A percentile compares a stretch with the other conserved stretches of the same genome.
Evolutionary conservation across 805 yeast genomes (phyloP).

Genomic region (Zygoascus bituminiphila): DNA sequence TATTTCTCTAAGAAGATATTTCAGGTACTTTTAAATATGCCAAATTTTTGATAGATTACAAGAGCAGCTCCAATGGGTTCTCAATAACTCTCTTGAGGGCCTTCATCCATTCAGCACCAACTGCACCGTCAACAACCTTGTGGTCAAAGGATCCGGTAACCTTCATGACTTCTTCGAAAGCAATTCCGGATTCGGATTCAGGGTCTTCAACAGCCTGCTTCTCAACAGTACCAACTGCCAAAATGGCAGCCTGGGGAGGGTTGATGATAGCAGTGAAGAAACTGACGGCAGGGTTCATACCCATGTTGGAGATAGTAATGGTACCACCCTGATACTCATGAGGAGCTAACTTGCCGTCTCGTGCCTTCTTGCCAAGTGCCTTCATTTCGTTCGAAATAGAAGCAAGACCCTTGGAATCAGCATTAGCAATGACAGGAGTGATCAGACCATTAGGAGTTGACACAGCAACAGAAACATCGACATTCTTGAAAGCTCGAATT

Average conservation of each 20-base stretch:
- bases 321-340: constrained; percentile 99
- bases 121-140: constrained; percentile 95
- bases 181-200: constrained; percentile 82
- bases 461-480: constrained; percentile 97
- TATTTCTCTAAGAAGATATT: not conserved
- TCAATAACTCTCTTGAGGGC: constrained; percentile 86
- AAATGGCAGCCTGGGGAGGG: constrained; percentile 93
- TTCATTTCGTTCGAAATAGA: constrained; percentile 76
- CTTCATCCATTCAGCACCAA: constrained; percentile 94
- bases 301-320: constrained; percentile 95
- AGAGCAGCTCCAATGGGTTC: constrained; percentile 89
- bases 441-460: constrained; percentile 96
- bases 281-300: constrained; percentile 94
- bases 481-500: constrained; percentile 83
- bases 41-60: constrained; percentile 35
- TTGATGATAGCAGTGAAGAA: constrained; percentile 93
- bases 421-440: constrained; percentile 90
- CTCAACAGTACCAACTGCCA: constrained; percentile 90
- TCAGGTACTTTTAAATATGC: not conserved
- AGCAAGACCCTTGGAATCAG: constrained; percentile 79
- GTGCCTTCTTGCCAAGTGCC: constrained; percentile 94
- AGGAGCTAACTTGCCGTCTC: constrained; percentile 84
- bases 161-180: constrained; percentile 83
- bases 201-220: constrained; percentile 91
- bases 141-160: constrained; percentile 98